Conservation (phyloP, 2,329 filamentous ascomycete genomes). For the Raffaelea arxii region DNA sequence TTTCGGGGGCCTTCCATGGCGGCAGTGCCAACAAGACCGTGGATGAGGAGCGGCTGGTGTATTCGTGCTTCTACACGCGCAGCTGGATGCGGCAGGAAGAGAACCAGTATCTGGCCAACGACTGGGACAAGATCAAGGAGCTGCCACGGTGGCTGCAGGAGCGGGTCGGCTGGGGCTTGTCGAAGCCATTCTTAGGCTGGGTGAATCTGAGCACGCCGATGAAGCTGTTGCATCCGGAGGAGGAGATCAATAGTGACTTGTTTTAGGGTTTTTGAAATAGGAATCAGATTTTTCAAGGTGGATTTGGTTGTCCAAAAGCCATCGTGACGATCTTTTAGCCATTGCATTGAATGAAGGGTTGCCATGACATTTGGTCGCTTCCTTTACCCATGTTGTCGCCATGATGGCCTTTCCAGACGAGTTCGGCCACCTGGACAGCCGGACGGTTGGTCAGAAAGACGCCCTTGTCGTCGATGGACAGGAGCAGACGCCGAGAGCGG, state of each 20-base stretch:
- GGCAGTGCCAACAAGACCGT: constrained; percentile 17
- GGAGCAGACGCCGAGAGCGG: no score
- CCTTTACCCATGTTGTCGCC: no score
- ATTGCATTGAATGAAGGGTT: no score
- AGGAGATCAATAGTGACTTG: not conserved
- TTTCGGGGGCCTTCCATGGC: constrained; percentile 17
- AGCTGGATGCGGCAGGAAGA: constrained; percentile 10
- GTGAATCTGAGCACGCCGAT: constrained; percentile 2
- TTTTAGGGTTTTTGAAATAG: no score
- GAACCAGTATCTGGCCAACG: constrained; percentile 17
- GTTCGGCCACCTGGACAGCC: no score
- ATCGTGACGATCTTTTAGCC: no score
- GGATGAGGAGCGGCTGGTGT: constrained; percentile 9
- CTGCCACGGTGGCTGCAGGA: constrained; percentile 9
- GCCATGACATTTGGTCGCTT: no score
- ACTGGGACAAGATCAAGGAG: constrained; percentile 13
- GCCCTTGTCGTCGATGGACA: no score
- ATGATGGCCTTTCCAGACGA: no score
- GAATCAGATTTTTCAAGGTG: no score
- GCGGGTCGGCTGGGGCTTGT: constrained; percentile 15
- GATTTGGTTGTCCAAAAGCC: no score
- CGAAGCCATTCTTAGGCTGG: constrained; percentile 9
- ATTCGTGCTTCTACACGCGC: constrained; percentile 5
- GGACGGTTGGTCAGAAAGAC: no score
- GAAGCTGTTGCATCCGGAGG: not conserved